Conservation (phyloP, 148 eudicot genomes). For the Linanthus parryae region DNA sequence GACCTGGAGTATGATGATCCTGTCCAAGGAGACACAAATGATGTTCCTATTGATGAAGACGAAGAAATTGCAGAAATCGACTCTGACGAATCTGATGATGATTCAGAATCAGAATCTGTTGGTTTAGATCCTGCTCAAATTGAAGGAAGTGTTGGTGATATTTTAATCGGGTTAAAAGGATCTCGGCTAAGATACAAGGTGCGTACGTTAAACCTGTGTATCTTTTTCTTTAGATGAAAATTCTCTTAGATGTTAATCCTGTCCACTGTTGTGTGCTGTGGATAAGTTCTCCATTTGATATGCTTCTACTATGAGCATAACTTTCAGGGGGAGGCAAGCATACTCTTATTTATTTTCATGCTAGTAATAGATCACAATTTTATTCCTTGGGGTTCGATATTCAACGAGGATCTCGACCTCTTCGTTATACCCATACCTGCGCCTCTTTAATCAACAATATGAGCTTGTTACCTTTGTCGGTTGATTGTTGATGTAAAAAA, state of each 20-base stretch:
- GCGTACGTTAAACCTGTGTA: background rate
- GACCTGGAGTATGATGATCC: slow-evolving; percentile 42
- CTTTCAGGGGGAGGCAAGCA: too few species aligned
- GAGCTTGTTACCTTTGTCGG: too few species aligned
- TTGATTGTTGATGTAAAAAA: too few species aligned
- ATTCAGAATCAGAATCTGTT: slow-evolving; percentile 35
- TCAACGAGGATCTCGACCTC: too few species aligned
- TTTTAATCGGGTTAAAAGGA: slow-evolving; percentile 50
- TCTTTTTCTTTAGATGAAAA: background rate
- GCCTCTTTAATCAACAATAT: too few species aligned
- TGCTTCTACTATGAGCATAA: too few species aligned
- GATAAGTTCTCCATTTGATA: too few species aligned
- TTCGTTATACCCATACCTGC: too few species aligned
- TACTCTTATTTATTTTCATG: too few species aligned
- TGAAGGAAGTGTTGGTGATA: slow-evolving; percentile 38
- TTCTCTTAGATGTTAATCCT: background rate
- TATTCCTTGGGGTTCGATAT: too few species aligned
- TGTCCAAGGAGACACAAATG: slow-evolving; percentile 44
- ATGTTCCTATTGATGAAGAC: slow-evolving; percentile 41
- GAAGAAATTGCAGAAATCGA: slow-evolving; percentile 46
- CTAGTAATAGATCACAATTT: too few species aligned
- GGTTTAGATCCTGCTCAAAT: slow-evolving; percentile 15
- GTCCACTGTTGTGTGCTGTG: background rate
- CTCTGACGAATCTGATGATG: slow-evolving; percentile 62
- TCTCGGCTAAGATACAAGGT: slow-evolving; percentile 59